Conservation (phyloP, 495 filamentous ascomycete species). For the Tuber brumale region DNA sequence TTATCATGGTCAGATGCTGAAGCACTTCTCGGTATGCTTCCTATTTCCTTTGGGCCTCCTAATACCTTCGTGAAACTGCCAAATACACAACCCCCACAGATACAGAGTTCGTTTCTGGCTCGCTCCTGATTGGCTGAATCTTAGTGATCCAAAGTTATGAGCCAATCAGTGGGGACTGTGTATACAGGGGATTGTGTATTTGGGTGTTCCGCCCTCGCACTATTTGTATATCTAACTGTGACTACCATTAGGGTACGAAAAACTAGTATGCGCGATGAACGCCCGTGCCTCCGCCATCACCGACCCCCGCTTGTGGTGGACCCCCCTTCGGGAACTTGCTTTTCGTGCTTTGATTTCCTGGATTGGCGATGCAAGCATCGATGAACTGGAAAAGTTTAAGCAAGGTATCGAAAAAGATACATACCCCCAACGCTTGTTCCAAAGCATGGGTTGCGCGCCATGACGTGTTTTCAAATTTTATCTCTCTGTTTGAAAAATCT, state of each 20-base stretch:
- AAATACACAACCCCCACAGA: neutral
- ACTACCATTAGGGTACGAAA: neutral
- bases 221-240: neutral
- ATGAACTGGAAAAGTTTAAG: neutral
- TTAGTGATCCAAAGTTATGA: too few relatives aligned
- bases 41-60: neutral
- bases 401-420: neutral
- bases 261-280: neutral
- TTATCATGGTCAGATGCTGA: too few relatives aligned
- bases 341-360: neutral
- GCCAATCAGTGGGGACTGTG: neutral
- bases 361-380: neutral
- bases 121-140: too few relatives aligned
- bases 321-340: neutral
- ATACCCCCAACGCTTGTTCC: neutral
- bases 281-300: neutral
- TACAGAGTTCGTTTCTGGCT: neutral
- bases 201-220: neutral
- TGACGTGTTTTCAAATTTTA: too few relatives aligned
- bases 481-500: too few relatives aligned
- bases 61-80: neutral
- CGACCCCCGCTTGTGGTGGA: neutral
- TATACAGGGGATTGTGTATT: neutral
- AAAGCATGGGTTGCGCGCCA: constrained; percentile 43
- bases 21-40: too few relatives aligned